Evolutionary conservation across 2,329 filamentous ascomycete genomes (phyloP).

Genomic region (Endothia cerciana): DNA sequence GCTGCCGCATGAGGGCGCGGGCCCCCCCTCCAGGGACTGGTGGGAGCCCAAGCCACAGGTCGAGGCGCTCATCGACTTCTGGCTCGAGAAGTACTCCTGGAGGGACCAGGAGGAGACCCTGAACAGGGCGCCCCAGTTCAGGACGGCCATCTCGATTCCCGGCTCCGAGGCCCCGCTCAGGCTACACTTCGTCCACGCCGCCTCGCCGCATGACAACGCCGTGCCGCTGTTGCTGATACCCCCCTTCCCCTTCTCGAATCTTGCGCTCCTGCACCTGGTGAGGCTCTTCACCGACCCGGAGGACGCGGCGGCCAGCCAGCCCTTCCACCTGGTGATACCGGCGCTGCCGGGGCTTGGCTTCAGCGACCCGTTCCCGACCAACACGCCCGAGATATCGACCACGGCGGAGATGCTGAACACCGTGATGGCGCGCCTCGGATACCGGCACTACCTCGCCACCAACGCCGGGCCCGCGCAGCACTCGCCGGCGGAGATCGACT

Average conservation of each 20-base stretch:
- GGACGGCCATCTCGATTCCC: conserved; percentile 55
- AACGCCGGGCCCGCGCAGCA: conserved; percentile 54
- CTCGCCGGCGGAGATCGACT: conserved; percentile 56
- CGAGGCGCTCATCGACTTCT: conserved; percentile 68
- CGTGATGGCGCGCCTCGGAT: conserved; percentile 65
- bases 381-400: conserved; percentile 51
- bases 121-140: conserved; percentile 66
- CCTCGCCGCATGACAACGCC: conserved; percentile 55
- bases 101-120: conserved; percentile 59
- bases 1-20: conserved; percentile 61
- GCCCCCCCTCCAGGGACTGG: conserved; percentile 54
- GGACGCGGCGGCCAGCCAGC: conserved; percentile 47
- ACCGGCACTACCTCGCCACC: conserved; percentile 60
- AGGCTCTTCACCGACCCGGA: conserved; percentile 58
- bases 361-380: conserved; percentile 61
- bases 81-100: conserved; percentile 71
- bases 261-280: conserved; percentile 61
- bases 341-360: conserved; percentile 70
- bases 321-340: conserved; percentile 70
- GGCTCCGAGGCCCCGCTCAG: conserved; percentile 50
- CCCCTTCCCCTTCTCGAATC: conserved; percentile 67
- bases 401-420: conserved; percentile 60
- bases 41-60: conserved; percentile 64
- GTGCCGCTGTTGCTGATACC: conserved; percentile 68
- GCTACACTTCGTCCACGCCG: conserved; percentile 68